Percentiles rank a stretch among this genome's conserved stretches.
Conservation (phyloP, 208 protist species). For the Leishmania guyanensis region DNA sequence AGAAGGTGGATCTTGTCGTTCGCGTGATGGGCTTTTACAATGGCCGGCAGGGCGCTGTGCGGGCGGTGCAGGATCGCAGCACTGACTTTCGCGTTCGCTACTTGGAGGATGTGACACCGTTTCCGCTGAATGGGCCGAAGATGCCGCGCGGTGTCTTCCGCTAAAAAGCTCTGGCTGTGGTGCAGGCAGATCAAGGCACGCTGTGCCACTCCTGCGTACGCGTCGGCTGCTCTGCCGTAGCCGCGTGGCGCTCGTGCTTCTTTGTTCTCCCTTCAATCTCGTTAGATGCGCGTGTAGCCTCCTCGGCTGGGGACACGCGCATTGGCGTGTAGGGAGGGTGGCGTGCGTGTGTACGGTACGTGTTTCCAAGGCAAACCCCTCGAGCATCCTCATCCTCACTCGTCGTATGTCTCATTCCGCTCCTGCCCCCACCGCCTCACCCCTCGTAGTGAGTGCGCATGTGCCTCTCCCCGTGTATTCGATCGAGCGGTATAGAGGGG, state of each 20-base stretch:
- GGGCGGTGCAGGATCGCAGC: slow-evolving; percentile 82
- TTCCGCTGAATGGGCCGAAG: slow-evolving; percentile 88
- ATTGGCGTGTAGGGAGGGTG: background rate
- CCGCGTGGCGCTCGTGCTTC: background rate
- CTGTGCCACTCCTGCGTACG: background rate
- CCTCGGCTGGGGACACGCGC: background rate
- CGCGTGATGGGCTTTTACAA: slow-evolving; percentile 93
- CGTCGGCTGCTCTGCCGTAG: background rate
- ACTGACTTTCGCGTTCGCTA: slow-evolving; percentile 79
- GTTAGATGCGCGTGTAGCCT: background rate
- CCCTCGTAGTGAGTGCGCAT: too few relatives aligned
- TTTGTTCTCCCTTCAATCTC: background rate
- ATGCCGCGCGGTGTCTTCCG: slow-evolving; percentile 88
- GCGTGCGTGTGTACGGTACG: background rate
- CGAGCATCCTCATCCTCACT: background rate
- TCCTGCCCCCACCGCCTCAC: background rate
- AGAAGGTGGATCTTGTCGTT: slow-evolving; percentile 90
- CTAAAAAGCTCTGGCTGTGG: slow-evolving; percentile 20
- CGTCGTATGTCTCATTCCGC: background rate
- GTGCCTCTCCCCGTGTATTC: background rate
- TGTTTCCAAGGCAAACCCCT: background rate
- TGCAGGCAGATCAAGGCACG: background rate
- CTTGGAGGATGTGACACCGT: slow-evolving; percentile 91
- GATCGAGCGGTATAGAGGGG: background rate
- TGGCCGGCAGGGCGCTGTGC: slow-evolving; percentile 85